Conservation (phyloP, 2,329 filamentous ascomycete species). For the Cadophora luteo-olivacea region DNA sequence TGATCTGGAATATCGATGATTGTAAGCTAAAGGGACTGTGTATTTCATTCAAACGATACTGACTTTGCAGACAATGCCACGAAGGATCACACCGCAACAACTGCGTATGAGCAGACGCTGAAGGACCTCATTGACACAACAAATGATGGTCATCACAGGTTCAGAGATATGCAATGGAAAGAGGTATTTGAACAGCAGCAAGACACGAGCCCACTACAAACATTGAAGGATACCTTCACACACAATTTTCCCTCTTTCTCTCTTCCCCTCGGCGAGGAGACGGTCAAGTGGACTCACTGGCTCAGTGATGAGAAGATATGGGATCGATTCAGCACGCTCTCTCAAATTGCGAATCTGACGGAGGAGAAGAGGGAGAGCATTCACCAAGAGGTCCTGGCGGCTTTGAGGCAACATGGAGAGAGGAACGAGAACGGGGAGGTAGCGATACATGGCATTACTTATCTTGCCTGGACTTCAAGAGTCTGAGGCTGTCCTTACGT, state of each 20-base stretch:
- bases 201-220: constrained; percentile 57
- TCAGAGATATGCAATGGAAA: constrained; percentile 70
- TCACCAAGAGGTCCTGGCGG: constrained; percentile 58
- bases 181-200: constrained; percentile 67
- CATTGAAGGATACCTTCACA: constrained; percentile 51
- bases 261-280: constrained; percentile 64
- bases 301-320: constrained; percentile 66
- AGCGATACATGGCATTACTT: constrained; percentile 68
- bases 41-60: neutral
- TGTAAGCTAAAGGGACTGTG: constrained; percentile 53
- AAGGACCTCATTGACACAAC: constrained; percentile 63
- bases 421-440: constrained; percentile 68
- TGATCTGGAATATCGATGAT: constrained; percentile 79
- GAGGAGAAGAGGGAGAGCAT: constrained; percentile 57
- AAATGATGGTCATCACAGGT: constrained; percentile 66
- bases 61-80: constrained; percentile 66
- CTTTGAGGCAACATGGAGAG: constrained; percentile 58
- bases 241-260: constrained; percentile 58
- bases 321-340: constrained; percentile 69
- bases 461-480: constrained; percentile 65
- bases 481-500: constrained; percentile 40
- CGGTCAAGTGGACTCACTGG: constrained; percentile 63
- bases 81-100: constrained; percentile 58
- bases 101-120: constrained; percentile 66
- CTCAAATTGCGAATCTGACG: constrained; percentile 67